Evolutionary conservation across 306 rosid genomes (phyloP).

Genomic region (Lagenaria siceraria): DNA sequence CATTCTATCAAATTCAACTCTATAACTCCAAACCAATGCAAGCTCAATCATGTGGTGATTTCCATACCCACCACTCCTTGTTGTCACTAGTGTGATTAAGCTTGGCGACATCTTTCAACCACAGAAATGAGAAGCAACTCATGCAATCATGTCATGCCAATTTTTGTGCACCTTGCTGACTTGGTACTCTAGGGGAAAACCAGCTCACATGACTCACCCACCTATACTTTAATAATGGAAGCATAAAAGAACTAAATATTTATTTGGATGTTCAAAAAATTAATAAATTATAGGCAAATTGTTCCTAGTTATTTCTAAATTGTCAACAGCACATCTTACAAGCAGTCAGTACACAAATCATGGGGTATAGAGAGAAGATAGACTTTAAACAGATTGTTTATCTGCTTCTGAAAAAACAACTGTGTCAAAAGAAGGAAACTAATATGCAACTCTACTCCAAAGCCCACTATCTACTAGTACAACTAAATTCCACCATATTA

Average conservation of each 20-base stretch:
- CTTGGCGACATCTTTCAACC: background rate
- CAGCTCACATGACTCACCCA: background rate
- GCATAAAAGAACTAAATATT: background rate
- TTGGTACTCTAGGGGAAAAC: background rate
- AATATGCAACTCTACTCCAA: background rate
- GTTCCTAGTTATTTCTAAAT: background rate
- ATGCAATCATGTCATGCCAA: background rate
- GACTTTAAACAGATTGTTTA: background rate
- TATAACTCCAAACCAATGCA: background rate
- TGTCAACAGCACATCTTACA: background rate
- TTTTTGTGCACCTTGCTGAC: background rate
- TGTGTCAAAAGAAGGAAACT: background rate
- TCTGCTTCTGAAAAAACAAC: background rate
- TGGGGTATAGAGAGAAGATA: background rate
- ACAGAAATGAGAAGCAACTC: background rate
- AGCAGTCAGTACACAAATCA: background rate
- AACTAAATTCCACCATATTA: background rate
- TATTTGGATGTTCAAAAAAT: background rate
- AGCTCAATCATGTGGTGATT: background rate
- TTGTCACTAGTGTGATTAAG: background rate
- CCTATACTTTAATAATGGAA: background rate
- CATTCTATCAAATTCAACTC: background rate
- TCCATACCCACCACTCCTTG: background rate
- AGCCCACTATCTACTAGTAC: background rate
- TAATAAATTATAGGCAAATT: background rate